phyloP scores from a whole-genome alignment of 345 rosid species.

The Leavenworthia alabamica region DNA sequence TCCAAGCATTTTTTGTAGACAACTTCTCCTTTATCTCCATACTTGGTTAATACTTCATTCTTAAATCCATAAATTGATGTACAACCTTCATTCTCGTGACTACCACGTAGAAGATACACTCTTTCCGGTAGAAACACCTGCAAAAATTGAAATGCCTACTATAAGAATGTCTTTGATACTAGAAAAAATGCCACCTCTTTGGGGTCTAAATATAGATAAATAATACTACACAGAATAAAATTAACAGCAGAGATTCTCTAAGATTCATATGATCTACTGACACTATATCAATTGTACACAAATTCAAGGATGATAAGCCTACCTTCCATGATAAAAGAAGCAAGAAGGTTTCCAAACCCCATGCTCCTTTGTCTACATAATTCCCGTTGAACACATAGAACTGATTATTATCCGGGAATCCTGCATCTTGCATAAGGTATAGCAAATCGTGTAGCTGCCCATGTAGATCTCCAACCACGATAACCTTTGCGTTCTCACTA shows the following conservation, averaged over 20 bases:
- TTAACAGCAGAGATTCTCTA: background rate
- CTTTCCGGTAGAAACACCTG: constrained; percentile 31
- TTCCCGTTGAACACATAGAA: constrained; percentile 35
- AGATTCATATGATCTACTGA: background rate
- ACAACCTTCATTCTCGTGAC: constrained; percentile 32
- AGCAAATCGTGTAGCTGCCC: constrained; percentile 37
- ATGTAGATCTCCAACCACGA: constrained; percentile 35
- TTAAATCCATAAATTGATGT: constrained; percentile 31
- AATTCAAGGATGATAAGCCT: background rate
- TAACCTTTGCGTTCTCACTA: constrained; percentile 32
- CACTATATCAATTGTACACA: background rate
- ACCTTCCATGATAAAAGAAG: constrained; percentile 37
- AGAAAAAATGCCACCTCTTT: background rate
- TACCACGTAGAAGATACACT: constrained; percentile 32
- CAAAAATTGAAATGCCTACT: background rate
- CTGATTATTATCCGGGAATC: constrained; percentile 31
- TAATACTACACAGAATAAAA: background rate
- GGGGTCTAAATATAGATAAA: background rate
- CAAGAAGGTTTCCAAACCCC: constrained; percentile 34
- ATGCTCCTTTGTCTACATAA: constrained; percentile 33
- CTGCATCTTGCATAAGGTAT: constrained; percentile 35
- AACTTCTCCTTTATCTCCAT: constrained; percentile 32
- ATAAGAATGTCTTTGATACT: background rate
- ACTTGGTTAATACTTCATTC: constrained; percentile 30
- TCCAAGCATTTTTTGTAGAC: constrained; percentile 34